phyloP scores from a whole-genome alignment of 108 stramenopile genomes.

The Skeletonema tropicum region DNA sequence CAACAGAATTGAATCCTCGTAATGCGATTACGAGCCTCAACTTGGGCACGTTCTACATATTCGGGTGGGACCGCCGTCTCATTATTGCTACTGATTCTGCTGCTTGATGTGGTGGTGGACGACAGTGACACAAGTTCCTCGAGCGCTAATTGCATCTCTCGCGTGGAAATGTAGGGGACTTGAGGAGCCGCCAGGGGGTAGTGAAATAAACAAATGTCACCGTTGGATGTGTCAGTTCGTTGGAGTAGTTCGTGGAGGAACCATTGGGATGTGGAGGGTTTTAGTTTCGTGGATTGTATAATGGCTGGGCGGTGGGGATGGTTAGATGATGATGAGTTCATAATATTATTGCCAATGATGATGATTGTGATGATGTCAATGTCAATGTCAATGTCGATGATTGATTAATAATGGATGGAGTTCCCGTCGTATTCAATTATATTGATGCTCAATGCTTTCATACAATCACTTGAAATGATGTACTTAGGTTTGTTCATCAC shows the following conservation, averaged over 20 bases:
- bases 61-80: constrained; percentile 1
- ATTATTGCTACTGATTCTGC: background rate
- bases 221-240: constrained; percentile 25
- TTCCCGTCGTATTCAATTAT: too few species aligned
- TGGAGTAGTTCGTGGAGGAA: constrained; percentile 8
- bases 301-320: background rate
- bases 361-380: background rate
- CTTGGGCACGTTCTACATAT: constrained; percentile 4
- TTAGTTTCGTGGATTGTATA: background rate
- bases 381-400: too few species aligned
- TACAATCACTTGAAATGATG: too few species aligned
- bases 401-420: background rate
- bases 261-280: constrained; percentile 7
- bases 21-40: constrained; percentile 22
- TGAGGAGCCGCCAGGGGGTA: background rate
- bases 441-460: too few species aligned
- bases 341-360: background rate
- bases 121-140: background rate
- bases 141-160: background rate
- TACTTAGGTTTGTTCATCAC: too few species aligned
- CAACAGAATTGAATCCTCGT: constrained; percentile 35
- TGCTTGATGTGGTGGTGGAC: background rate
- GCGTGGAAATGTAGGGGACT: background rate
- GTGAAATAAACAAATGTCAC: constrained; percentile 41
- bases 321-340: background rate